phyloP scores from a whole-genome alignment of 805 yeast genomes.

The Metschnikowia cerradonensis region DNA sequence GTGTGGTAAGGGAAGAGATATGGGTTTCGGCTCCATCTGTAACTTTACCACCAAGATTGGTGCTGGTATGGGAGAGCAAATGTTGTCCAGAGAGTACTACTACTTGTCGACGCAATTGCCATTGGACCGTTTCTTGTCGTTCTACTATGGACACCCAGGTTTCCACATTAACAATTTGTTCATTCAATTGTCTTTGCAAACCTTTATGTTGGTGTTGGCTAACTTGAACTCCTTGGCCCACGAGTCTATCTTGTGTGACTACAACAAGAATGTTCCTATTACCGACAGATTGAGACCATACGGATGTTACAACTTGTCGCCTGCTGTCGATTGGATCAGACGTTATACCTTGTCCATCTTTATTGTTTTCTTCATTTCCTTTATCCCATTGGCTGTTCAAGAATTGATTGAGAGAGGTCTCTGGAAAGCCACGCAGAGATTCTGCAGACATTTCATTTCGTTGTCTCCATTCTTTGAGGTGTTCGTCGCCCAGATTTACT shows the following conservation, averaged over 20 bases:
- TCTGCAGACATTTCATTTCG: slow-evolving; percentile 63
- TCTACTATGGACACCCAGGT: slow-evolving; percentile 84
- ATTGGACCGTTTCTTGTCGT: slow-evolving; percentile 71
- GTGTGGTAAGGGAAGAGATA: slow-evolving; percentile 84
- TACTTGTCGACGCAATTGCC: slow-evolving; percentile 75
- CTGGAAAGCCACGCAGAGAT: slow-evolving; percentile 61
- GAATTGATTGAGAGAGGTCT: slow-evolving; percentile 74
- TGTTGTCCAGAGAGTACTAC: slow-evolving; percentile 77
- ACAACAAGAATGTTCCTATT: slow-evolving; percentile 53
- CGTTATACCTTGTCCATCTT: slow-evolving; percentile 71
- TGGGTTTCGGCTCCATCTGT: slow-evolving; percentile 78
- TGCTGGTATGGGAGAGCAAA: slow-evolving; percentile 89
- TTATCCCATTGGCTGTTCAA: slow-evolving; percentile 72
- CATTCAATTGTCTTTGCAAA: slow-evolving; percentile 57
- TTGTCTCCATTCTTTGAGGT: slow-evolving; percentile 77
- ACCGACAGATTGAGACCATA: slow-evolving; percentile 59
- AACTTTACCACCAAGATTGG: slow-evolving; percentile 83
- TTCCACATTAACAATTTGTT: slow-evolving; percentile 77
- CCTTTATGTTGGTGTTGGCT: slow-evolving; percentile 53
- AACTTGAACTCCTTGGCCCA: slow-evolving; percentile 63
- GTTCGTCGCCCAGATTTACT: slow-evolving; percentile 73
- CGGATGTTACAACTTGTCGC: slow-evolving; percentile 70
- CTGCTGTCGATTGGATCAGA: slow-evolving; percentile 71
- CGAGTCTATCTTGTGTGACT: slow-evolving; percentile 58
- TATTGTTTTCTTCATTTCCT: slow-evolving; percentile 69